These are phyloP conservation scores for Ambrosia artemisiifolia DNA, from an alignment of 129 eudicot species.

Conservation along the genomic window DNA sequence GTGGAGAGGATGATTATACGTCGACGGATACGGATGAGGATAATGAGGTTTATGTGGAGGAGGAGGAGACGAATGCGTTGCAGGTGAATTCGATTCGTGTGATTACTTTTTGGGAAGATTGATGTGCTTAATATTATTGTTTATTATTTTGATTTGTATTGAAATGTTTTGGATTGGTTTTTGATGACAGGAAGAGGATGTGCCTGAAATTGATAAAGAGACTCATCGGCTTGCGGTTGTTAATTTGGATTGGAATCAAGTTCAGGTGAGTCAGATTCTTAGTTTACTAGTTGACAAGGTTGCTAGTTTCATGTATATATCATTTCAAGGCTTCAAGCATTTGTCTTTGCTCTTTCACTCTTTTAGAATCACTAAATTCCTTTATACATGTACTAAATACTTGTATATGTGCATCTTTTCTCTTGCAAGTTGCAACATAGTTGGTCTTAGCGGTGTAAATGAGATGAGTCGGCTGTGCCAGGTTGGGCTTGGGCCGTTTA, in stretches of 20 bases:
- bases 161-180: constrained; percentile 22
- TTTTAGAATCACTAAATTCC: not conserved
- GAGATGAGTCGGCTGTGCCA: too few relatives aligned
- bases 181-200: constrained; percentile 57
- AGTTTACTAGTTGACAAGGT: not conserved
- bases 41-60: constrained; percentile 40
- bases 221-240: constrained; percentile 83
- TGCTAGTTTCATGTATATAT: not conserved
- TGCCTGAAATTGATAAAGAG: constrained; percentile 81
- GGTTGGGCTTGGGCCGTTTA: too few relatives aligned
- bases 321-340: not conserved
- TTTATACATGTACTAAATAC: not conserved
- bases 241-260: constrained; percentile 88
- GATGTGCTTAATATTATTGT: not conserved
- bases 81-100: not conserved
- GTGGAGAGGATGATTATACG: constrained; percentile 28
- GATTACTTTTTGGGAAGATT: not conserved
- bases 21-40: constrained; percentile 57
- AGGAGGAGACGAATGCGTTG: constrained; percentile 40
- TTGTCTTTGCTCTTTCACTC: not conserved
- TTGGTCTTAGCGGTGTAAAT: not conserved
- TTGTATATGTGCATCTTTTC: not conserved
- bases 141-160: not conserved
- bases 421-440: not conserved
- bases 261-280: constrained; percentile 44